These are phyloP conservation scores for Nitzschia sp. DNA, from an alignment of 108 stramenopile species.

Conservation along the genomic window DNA sequence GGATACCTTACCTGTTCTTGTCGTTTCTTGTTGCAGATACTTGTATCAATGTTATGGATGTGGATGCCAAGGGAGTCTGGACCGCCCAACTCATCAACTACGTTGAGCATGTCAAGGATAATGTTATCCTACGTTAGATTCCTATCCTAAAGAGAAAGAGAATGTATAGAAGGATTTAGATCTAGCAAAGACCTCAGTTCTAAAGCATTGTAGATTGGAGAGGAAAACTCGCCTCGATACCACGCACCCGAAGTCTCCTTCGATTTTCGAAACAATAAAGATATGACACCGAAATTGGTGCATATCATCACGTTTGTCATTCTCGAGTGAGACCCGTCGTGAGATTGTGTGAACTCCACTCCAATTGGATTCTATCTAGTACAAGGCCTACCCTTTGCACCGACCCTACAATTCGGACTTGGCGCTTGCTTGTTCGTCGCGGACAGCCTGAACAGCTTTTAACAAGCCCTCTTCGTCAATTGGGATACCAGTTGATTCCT, in stretches of 20 bases:
- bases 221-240: background rate
- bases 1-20: background rate
- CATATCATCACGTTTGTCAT: background rate
- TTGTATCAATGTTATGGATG: slow-evolving; percentile 42
- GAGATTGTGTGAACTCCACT: background rate
- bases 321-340: background rate
- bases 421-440: slow-evolving; percentile 5
- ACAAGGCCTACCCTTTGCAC: background rate
- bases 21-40: slow-evolving; percentile 17
- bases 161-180: background rate
- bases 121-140: slow-evolving; percentile 20
- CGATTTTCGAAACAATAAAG: background rate
- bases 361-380: background rate
- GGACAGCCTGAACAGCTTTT: slow-evolving; percentile 46
- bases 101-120: slow-evolving; percentile 35
- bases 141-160: background rate
- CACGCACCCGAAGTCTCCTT: background rate
- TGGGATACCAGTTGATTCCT: slow-evolving; percentile 63
- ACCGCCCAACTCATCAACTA: slow-evolving; percentile 22
- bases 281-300: too few species aligned
- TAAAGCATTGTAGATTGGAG: too few species aligned
- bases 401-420: background rate
- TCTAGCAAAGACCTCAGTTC: too few species aligned
- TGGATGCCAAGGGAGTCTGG: slow-evolving; percentile 17
- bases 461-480: slow-evolving; percentile 56